Evolutionary conservation across 441 rosid genomes (phyloP).

Genomic region (Aleurites moluccanus): DNA sequence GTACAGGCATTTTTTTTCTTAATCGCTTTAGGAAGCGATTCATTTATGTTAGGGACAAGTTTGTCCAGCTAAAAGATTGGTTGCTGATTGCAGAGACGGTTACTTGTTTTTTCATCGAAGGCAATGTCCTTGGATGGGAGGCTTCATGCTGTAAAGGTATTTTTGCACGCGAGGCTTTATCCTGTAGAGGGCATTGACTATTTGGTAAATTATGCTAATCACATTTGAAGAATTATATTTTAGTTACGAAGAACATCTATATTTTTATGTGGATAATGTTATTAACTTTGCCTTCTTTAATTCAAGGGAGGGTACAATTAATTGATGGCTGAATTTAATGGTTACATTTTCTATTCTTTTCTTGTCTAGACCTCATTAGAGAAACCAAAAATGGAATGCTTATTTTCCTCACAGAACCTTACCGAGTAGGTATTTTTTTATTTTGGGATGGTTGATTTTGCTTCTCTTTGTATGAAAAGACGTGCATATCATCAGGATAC

Average conservation of each 20-base stretch:
- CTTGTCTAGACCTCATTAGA: too few relatives aligned
- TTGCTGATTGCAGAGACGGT: slow-evolving; percentile 34
- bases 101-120: slow-evolving; percentile 14
- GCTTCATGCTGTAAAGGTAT: slow-evolving; percentile 14
- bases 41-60: slow-evolving; percentile 33
- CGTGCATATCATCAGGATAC: too few relatives aligned
- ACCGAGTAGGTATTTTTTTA: too few relatives aligned
- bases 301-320: slow-evolving; percentile 30
- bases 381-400: too few relatives aligned
- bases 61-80: slow-evolving; percentile 39
- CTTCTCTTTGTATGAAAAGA: too few relatives aligned
- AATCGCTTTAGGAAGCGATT: slow-evolving; percentile 37
- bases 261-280: slow-evolving; percentile 18
- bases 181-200: slow-evolving; percentile 15
- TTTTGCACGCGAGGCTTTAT: slow-evolving; percentile 20
- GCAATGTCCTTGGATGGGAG: background rate
- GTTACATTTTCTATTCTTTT: background rate
- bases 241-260: slow-evolving; percentile 21
- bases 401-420: too few relatives aligned
- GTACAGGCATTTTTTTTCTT: slow-evolving; percentile 47
- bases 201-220: slow-evolving; percentile 19
- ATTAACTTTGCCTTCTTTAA: slow-evolving; percentile 32
- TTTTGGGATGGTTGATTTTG: too few relatives aligned
- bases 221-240: slow-evolving; percentile 20
- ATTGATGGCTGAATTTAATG: slow-evolving; percentile 22